Evolutionary conservation across 176 grass and related monocot species (phyloP), one percentile per base, ranked within the genome.

Genomic region (Triticum monococcum): DNA sequence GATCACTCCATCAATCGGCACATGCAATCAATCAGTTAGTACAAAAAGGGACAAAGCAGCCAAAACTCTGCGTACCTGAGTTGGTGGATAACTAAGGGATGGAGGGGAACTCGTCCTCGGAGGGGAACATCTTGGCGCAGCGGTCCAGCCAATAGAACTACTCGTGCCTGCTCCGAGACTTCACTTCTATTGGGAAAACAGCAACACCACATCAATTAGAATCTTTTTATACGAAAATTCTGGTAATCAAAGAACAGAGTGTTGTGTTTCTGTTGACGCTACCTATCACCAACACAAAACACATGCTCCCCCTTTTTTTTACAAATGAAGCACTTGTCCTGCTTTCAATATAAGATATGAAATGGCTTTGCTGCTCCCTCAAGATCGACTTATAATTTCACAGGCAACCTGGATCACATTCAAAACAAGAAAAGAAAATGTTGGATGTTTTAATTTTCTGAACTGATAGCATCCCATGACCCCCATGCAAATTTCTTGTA

Each of bases 151-250:
- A 92, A 85, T 90, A 98, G 87, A 98, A 98, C 43, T 90, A 88
- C n/a, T 94, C 85, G 85, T 98, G 96, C 61, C 88, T 96, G 94
- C 88, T 98, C 87, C 71, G 94, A 96, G 87, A 96, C 94, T 98
- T 20, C 43, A 46, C 3, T 46, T 46, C 43, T 46, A 46, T 46
- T 13, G 43, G 43, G 43, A 46, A 45, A 46, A 46, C 43, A 13
- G 43, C 12, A 46, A 46, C 43, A 46, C 43, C 43, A 46, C 43
- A 13, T 46, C 43, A 46, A 12, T 13, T 46, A 46, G 43, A 46
- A 46, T 46, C 0, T 46, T 46, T 46, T 12, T 12, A 4, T 46
- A 46, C 3, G 43, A 12, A 46, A 9, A 71, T 40, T 40, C 30
- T 68, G 65, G 13, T 12, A 38, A 70, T 70, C 10, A 38, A 38